Base-by-base conservation (phyloP, 1,284 basidiomycete genomes). In the Anthracocystis setariae region DNA sequence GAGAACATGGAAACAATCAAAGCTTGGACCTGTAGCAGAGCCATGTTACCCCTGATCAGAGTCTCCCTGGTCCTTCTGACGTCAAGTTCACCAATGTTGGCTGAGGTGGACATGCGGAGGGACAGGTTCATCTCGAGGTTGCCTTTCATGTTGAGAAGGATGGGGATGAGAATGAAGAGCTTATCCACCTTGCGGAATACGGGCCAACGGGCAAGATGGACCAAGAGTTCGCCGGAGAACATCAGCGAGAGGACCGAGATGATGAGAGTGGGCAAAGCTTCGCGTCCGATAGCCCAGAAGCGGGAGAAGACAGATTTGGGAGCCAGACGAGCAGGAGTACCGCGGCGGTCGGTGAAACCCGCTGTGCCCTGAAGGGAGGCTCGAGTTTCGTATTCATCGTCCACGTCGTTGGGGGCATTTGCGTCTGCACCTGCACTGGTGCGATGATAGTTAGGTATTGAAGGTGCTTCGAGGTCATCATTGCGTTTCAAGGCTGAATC, bases 101-200 rank as follows among this genome's bases (percentile, higher is more conserved):
- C 86, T 5, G 84, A 84, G 4, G 85, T 86, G 8, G 84, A 85
- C 74, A 86, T 83, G 25, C 85, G 82, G 5, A 85, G 83, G 8
- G 84, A 84, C 2, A 86, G 88, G 72, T 94, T 94, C 92, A 95
- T 94, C 84, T 95, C 94, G 44, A 98, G 88, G 77, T 97, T 97
- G 17, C 95, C 95, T 82, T 97, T 97, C 67, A 98, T 88, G 78
- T 98, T 98, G 74, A 95, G 88, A 21, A 98, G 86, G 74, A 96
- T 94, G 12, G 95, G 94, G 8, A 97, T 90, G 59, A 98, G 91
- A 86, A 98, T 94, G 78, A 98, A 94, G 58, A 98, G 89, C 83
- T 98, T 94, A 86, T 97, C 91, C n/a, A 82, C 79, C 53, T 90
- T 88, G 50, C 87, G 87, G 87, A 98, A 95, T 40, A 94, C 93